Base-by-base conservation (phyloP, 768 basidiomycete species). In the Boletus rubroflammeus region DNA sequence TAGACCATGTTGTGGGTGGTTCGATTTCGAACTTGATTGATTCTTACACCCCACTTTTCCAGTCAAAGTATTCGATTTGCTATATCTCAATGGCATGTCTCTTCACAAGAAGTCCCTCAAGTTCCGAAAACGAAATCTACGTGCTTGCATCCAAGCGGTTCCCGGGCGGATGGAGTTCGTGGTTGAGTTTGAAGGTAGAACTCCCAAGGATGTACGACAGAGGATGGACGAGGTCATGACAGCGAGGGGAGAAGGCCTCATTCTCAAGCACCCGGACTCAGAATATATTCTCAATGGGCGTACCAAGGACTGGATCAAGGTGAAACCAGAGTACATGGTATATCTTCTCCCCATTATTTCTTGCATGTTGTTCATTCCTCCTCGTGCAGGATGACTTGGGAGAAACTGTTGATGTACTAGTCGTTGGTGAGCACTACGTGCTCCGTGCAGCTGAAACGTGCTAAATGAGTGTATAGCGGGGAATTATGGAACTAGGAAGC, bases 1-100 rank as follows among this genome's bases (percentile, higher is more conserved):
- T 40, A 82, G 94, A 3, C 96, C 96, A 3, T 97, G 95, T 73
- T 95, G 94, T 95, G 66, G 59, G 89, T 77, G 34, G 9, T 26
- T 45, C 15, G 6, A 19, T 34, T 19, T 51, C 5, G 8, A 39
- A 19, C 28, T n/a, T 7, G 10, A 14, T 34, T 9, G 5, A 48
- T 46, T 41, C 11, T 48, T 39, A 25, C 41, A 45, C 26, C 15
- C n/a, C 29, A 19, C 14, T 15, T 50, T 35, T n/a, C 57, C 57
- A 98, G 95, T 97, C 81, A 98, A 97, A 72, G 82, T 98, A 10
- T 98, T 99, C 65, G 97, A 99, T 69, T 76, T 98, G 21, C 75
- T 99, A 1, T 93, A 90, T 65, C 78, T 97, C 54, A 94, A 95
- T 59, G 88, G 86, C n/a, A 78, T 79, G 66, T 86, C 86, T 4